Evolutionary conservation across 1,139 yeast genomes (phyloP).

Genomic region (Debaryomyces subglobosus): DNA sequence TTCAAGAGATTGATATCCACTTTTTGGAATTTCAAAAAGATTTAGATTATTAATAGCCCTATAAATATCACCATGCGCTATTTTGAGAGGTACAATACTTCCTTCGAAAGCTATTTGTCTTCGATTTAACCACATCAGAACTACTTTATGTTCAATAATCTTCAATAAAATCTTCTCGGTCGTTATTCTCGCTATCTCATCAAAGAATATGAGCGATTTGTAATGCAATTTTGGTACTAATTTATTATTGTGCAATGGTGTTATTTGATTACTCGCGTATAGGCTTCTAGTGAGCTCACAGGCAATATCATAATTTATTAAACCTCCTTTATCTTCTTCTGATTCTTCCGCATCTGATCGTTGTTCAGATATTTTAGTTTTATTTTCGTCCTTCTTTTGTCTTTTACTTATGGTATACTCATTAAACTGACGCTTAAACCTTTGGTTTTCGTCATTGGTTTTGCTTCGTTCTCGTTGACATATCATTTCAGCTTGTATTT

Average conservation of each 20-base stretch:
- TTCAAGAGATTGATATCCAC: conserved; percentile 3
- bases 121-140: conserved; percentile 12
- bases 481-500: conserved; percentile 38
- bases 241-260: conserved; percentile 8
- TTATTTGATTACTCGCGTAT: conserved; percentile 11
- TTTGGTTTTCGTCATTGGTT: conserved; percentile 19
- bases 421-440: conserved; percentile 12
- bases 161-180: conserved; percentile 11
- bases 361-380: not conserved
- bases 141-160: conserved; percentile 12
- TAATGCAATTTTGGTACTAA: conserved; percentile 15
- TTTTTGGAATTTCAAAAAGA: conserved; percentile 9
- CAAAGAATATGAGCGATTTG: conserved; percentile 15
- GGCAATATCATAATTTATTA: conserved; percentile 11
- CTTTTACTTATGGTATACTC: conserved; percentile 8
- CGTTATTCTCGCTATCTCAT: conserved; percentile 12
- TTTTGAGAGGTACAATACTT: not conserved
- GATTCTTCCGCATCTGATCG: not conserved
- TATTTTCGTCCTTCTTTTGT: not conserved
- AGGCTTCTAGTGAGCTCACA: conserved; percentile 10
- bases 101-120: conserved; percentile 3
- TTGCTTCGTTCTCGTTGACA: conserved; percentile 21
- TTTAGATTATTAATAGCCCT: conserved; percentile 3
- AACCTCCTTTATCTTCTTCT: not conserved
- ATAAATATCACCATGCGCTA: conserved; percentile 6